These are phyloP conservation scores for Neofusicoccum sp. DNA, from an alignment of 2,329 filamentous ascomycete genomes.

Conservation along the genomic window DNA sequence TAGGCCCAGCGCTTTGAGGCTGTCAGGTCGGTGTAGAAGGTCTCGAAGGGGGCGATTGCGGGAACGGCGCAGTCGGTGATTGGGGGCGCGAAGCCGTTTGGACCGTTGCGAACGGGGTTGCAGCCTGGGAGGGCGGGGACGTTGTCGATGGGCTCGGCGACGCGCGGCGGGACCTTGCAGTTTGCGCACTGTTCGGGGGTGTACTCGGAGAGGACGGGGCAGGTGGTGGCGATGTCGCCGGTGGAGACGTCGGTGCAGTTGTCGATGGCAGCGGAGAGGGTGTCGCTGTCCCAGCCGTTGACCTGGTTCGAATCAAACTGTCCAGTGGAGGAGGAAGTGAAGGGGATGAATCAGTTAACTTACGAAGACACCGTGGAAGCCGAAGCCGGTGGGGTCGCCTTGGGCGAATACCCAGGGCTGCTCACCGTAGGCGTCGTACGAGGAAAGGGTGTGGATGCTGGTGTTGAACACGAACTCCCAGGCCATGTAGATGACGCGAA, in stretches of 20 bases:
- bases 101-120: slow-evolving; percentile 55
- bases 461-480: slow-evolving; percentile 48
- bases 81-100: slow-evolving; percentile 24
- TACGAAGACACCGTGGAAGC: slow-evolving; percentile 71
- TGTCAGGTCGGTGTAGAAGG: slow-evolving; percentile 43
- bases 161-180: slow-evolving; percentile 51
- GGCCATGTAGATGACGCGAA: slow-evolving; percentile 59
- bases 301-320: slow-evolving; percentile 42
- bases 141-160: slow-evolving; percentile 47
- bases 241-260: slow-evolving; percentile 64
- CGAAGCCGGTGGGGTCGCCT: slow-evolving; percentile 72
- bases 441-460: slow-evolving; percentile 41
- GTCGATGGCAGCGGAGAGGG: slow-evolving; percentile 67
- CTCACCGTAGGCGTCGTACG: slow-evolving; percentile 50
- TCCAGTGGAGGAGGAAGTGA: background rate
- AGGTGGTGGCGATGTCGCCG: slow-evolving; percentile 62
- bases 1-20: slow-evolving; percentile 57
- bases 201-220: slow-evolving; percentile 37
- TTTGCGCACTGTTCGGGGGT: slow-evolving; percentile 51
- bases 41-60: background rate
- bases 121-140: slow-evolving; percentile 59
- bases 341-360: background rate
- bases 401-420: slow-evolving; percentile 66
- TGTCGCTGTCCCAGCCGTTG: background rate
- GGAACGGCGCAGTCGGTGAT: slow-evolving; percentile 23